These are phyloP conservation scores for Poronia punctata DNA, from an alignment of 495 filamentous ascomycete species.

Conservation along the genomic window DNA sequence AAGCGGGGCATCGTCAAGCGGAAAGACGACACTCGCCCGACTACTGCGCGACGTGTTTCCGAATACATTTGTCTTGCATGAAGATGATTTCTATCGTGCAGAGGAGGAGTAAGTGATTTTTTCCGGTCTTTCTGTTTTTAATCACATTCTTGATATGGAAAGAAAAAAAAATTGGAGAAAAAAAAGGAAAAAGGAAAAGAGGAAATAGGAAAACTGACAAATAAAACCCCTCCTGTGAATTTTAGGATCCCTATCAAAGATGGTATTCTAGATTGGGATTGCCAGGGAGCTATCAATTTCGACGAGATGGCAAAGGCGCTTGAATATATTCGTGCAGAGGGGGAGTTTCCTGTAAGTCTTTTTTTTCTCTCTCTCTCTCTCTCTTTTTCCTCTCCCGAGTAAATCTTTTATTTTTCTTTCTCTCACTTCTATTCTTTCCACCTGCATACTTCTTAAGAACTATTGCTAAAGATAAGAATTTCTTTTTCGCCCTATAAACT, in stretches of 20 bases:
- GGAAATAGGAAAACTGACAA: too few relatives aligned
- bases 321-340: constrained; percentile 53
- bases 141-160: neutral
- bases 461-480: too few relatives aligned
- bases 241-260: constrained; percentile 41
- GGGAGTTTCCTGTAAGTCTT: constrained; percentile 54
- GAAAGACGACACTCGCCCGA: constrained; percentile 74
- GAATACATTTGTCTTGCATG: constrained; percentile 70
- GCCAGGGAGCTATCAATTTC: constrained; percentile 63
- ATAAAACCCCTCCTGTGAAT: too few relatives aligned
- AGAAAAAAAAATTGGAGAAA: neutral
- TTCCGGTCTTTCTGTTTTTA: neutral
- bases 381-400: too few relatives aligned
- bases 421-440: too few relatives aligned
- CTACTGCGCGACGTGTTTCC: constrained; percentile 68
- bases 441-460: too few relatives aligned
- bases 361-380: neutral
- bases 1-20: constrained; percentile 68
- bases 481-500: too few relatives aligned
- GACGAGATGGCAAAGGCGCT: constrained; percentile 55
- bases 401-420: too few relatives aligned
- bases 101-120: constrained; percentile 61
- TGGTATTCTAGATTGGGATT: constrained; percentile 82
- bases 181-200: neutral
- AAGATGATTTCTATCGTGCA: constrained; percentile 86